These are phyloP conservation scores for Scedosporium aurantiacum DNA, from an alignment of 2,329 filamentous ascomycete species.

Conservation along the genomic window DNA sequence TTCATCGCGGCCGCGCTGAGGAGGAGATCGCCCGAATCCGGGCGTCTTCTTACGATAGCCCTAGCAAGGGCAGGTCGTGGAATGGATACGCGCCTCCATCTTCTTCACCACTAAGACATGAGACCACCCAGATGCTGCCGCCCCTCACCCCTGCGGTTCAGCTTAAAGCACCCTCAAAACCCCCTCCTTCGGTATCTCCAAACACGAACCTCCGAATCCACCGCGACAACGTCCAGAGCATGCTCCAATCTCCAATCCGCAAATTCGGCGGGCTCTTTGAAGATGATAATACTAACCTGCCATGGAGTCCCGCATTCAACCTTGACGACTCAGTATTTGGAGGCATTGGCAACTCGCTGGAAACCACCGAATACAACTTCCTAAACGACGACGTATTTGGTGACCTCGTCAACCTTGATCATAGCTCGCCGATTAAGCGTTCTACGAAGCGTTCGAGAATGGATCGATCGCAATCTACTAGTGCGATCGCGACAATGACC, in stretches of 20 bases:
- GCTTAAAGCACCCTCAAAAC: conserved; percentile 49
- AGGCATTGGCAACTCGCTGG: conserved; percentile 12
- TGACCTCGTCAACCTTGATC: conserved; percentile 27
- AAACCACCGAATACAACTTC: neutral
- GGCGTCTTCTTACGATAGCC: conserved; percentile 87
- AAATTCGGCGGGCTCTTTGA: conserved; percentile 24
- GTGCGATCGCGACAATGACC: conserved; percentile 43
- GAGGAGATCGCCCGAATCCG: conserved; percentile 91
- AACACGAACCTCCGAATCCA: conserved; percentile 88
- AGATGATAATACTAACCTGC: conserved; percentile 20
- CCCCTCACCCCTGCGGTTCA: conserved; percentile 78
- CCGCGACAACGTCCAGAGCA: conserved; percentile 67
- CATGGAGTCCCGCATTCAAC: conserved; percentile 50
- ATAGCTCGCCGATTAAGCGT: conserved; percentile 57
- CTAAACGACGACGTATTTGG: conserved; percentile 22
- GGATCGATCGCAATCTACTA: conserved; percentile 52
- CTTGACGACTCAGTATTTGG: conserved; percentile 23
- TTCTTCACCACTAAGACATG: conserved; percentile 57
- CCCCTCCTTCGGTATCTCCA: conserved; percentile 71
- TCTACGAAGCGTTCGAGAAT: conserved; percentile 47
- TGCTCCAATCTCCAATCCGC: conserved; percentile 48
- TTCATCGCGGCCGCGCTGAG: conserved; percentile 84
- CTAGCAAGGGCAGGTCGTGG: conserved; percentile 55
- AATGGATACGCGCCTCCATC: conserved; percentile 42
- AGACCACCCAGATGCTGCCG: conserved; percentile 50